Base-by-base conservation (phyloP, 805 yeast genomes). In the Hermanozyma aechmeae region DNA sequence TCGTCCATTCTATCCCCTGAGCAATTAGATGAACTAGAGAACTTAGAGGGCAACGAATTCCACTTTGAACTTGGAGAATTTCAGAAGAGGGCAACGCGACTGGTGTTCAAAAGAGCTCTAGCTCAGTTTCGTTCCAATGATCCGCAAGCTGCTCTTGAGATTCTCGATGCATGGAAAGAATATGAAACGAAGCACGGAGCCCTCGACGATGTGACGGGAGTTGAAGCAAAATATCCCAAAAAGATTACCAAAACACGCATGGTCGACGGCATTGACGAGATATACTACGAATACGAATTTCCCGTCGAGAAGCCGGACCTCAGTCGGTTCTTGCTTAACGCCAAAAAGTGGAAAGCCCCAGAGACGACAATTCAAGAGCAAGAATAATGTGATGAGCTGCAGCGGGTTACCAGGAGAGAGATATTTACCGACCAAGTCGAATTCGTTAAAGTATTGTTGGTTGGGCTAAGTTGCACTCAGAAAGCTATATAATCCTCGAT, bases 161-260 rank as follows among this genome's bases (percentile, higher is more conserved):
- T 87, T 6, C 52, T 76, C 11, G 76, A 80, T 30, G 74, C 82
- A 1, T 71, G 77, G 64, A 60, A 61, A 28, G 62, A 65, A 32
- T 86, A 81, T 52, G 95, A 85, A 43, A 41, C 53, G 23, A 50
- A 49, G 2, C 73, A 84, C 46, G 95, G 95, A 0, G 49, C 57
- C 18, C 48, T 34, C 0, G 61, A 55, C 5, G 40, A 68, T 0
- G 38, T 56, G 10, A 47, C 44, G 2, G 37, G 34, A 5, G 63
- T 77, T 4, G 47, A 47, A 6, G 50, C 50, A 16, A 68, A 76
- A 38, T 46, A 73, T 26, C 95, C 95, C 1, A 53, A 59, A 6
- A 43, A 68, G 8, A 68, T 69, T 13, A 71, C 63, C 38, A 61
- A 66, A 40, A 52, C 67, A 15, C 56, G 61, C 27, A 50, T 46